Percentiles rank a stretch among this genome's conserved stretches.
These are phyloP conservation scores for Rosa hybrid DNA, from an alignment of 331 rosid species.

Conservation along the genomic window DNA sequence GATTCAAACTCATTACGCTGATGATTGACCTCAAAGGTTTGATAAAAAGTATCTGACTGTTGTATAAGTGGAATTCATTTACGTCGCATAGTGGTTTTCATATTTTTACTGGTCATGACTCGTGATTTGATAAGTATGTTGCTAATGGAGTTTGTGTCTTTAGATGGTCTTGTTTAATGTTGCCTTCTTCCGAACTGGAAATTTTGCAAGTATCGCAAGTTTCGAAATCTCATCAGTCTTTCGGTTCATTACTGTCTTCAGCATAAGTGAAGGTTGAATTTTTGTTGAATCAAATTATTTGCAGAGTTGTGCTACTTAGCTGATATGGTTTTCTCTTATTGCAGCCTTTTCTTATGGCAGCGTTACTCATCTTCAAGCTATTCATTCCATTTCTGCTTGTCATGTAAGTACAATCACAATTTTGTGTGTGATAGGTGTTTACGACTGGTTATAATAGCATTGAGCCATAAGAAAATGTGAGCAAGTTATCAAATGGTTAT, in stretches of 20 bases:
- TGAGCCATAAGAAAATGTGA: not conserved
- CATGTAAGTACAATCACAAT: constrained; percentile 58
- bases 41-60: not conserved
- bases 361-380: constrained; percentile 83
- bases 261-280: constrained; percentile 59
- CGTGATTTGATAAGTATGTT: constrained; percentile 20
- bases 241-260: constrained; percentile 80
- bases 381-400: constrained; percentile 85
- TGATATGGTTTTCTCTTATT: constrained; percentile 29
- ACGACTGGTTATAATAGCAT: not conserved
- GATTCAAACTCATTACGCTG: not conserved
- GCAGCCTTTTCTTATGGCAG: constrained; percentile 96
- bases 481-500: not conserved
- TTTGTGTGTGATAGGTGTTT: constrained; percentile 8
- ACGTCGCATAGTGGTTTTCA: not conserved
- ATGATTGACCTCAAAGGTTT: not conserved
- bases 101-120: constrained; percentile 15
- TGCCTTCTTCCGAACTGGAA: constrained; percentile 90
- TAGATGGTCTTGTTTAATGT: constrained; percentile 80
- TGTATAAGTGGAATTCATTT: not conserved
- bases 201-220: constrained; percentile 89
- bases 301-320: constrained; percentile 26
- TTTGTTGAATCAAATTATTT: constrained; percentile 1
- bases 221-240: constrained; percentile 90
- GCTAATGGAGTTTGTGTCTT: constrained; percentile 21